These are phyloP conservation scores for Beauveria brongniartii DNA, from an alignment of 2,329 filamentous ascomycete species.

Conservation along the genomic window DNA sequence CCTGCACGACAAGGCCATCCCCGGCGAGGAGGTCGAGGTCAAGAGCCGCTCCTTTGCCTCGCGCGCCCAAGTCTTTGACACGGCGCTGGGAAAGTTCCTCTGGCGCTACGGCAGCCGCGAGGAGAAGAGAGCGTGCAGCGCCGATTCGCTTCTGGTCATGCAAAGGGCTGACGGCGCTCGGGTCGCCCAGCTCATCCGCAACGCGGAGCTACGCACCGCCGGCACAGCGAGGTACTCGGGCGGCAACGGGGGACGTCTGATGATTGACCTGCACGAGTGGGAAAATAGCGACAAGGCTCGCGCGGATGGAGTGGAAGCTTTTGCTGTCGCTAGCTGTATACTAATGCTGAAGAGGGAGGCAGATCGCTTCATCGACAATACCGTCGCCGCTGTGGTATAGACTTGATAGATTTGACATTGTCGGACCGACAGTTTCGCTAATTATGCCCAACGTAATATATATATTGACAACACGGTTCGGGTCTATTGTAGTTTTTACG, in stretches of 20 bases:
- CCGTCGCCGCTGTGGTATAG: slow-evolving; percentile 13
- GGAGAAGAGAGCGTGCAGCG: slow-evolving; percentile 12
- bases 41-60: slow-evolving; percentile 14
- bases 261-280: slow-evolving; percentile 17
- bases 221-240: slow-evolving; percentile 15
- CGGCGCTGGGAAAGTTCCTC: slow-evolving; percentile 15
- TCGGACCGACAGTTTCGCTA: too few relatives aligned
- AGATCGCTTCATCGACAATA: slow-evolving; percentile 16
- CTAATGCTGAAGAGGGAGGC: slow-evolving; percentile 19
- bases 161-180: slow-evolving; percentile 7
- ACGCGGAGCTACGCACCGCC: slow-evolving; percentile 15
- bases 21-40: slow-evolving; percentile 14
- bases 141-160: slow-evolving; percentile 15
- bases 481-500: too few relatives aligned
- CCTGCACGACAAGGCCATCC: slow-evolving; percentile 11
- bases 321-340: slow-evolving; percentile 17
- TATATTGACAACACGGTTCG: neutral
- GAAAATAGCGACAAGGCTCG: slow-evolving; percentile 10
- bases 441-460: neutral
- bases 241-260: slow-evolving; percentile 18
- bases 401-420: neutral
- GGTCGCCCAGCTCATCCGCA: slow-evolving; percentile 17
- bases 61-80: slow-evolving; percentile 16
- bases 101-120: slow-evolving; percentile 16
- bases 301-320: slow-evolving; percentile 14